phyloP scores from a whole-genome alignment of 305 asterid genomes.

The Fraxinus floribunda region DNA sequence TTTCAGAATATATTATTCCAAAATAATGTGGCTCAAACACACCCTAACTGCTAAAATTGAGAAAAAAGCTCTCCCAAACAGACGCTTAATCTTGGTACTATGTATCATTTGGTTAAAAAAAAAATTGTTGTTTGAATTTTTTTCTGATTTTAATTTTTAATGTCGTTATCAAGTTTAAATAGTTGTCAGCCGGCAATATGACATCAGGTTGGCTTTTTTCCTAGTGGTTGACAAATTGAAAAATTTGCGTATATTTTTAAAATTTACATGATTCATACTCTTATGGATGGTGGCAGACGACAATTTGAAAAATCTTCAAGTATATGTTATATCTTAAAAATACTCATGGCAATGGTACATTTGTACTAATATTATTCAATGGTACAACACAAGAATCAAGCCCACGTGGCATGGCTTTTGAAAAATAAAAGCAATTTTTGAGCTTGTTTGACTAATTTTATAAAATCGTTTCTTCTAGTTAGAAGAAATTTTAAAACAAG shows the following conservation, averaged over 20 bases:
- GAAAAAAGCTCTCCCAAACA: no score
- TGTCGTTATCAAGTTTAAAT: neutral
- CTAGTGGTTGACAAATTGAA: neutral
- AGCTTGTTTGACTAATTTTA: no score
- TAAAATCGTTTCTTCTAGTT: no score
- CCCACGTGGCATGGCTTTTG: neutral
- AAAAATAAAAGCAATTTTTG: no score
- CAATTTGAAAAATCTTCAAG: neutral
- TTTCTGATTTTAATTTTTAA: no score
- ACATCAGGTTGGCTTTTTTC: neutral
- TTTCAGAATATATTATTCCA: no score
- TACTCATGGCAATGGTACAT: neutral
- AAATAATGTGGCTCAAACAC: no score
- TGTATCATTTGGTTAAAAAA: neutral
- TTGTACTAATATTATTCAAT: neutral
- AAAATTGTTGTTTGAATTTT: no score
- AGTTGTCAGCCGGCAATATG: neutral
- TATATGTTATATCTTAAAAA: neutral
- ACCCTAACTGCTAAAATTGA: no score
- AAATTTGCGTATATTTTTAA: neutral
- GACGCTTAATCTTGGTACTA: no score
- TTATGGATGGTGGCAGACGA: neutral
- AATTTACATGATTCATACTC: neutral
- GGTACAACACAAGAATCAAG: neutral
- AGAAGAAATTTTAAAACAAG: no score